These are phyloP conservation scores for thale cress (Arabidopsis thaliana) DNA, from an alignment of 345 rosid genomes.

Conservation along the genomic window TAIR10.1 NC_003074.8:3506001-3506500, in stretches of 20 bases:
- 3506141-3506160: not conserved
- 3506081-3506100: constrained; percentile 16
- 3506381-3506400: not conserved
- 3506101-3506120: constrained; percentile 29
- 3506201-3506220: not conserved
- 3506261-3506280: not conserved
- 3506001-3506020: constrained; percentile 4
- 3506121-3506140: not conserved
- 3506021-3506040: constrained; percentile 6
- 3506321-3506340: constrained; percentile 6
- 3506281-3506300: not conserved
- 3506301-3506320: not conserved
- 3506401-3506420: not conserved
- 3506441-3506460: constrained; percentile 81
- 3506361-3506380: not conserved
- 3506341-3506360: not conserved
- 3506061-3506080: constrained; percentile 38
- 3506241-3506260: not conserved
- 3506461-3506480: constrained; percentile 93
- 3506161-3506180: not conserved
- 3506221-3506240: not conserved
- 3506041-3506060: not conserved
- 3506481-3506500: constrained; percentile 63
- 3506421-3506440: constrained; percentile 45
- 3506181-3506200: not conserved